A percentile compares a stretch with the other conserved stretches of the same genome.
Conservation (phyloP, 352 stramenopile species). For the Phytophthora chlamydospora region DNA sequence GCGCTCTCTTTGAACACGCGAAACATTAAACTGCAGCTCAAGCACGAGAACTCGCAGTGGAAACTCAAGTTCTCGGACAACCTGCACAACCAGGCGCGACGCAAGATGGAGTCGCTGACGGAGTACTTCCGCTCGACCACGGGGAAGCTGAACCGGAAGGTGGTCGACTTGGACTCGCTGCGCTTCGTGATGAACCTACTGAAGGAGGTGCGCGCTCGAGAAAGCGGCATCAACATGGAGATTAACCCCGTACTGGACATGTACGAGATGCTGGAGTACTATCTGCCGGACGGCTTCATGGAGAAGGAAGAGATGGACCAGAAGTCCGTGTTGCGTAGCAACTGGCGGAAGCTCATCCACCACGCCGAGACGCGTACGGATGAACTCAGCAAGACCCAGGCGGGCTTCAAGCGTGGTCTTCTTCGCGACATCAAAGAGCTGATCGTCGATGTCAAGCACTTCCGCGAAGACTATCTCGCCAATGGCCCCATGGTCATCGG, state of each 20-base stretch:
- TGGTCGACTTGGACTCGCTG: conserved; percentile 96
- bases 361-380: conserved; percentile 94
- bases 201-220: conserved; percentile 96
- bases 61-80: conserved; percentile 98
- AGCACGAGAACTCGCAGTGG: conserved; percentile 96
- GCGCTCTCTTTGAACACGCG: conserved; percentile 97
- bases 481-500: conserved; percentile 98
- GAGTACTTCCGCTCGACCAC: conserved; percentile 97
- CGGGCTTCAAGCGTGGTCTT: conserved; percentile 95
- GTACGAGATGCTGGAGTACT: conserved; percentile 98
- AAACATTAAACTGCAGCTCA: conserved; percentile 97
- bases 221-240: conserved; percentile 98
- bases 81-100: conserved; percentile 93
- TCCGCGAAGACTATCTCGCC: conserved; percentile 95
- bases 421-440: conserved; percentile 97
- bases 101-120: conserved; percentile 94
- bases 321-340: conserved; percentile 96
- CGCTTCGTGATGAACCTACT: conserved; percentile 98
- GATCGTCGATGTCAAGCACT: conserved; percentile 96
- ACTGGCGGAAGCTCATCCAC: conserved; percentile 97
- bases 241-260: conserved; percentile 98
- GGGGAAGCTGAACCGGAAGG: conserved; percentile 93
- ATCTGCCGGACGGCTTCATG: conserved; percentile 96
- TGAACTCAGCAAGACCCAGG: conserved; percentile 96
- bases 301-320: conserved; percentile 99